Conservation (phyloP, 1,284 basidiomycete genomes). For the Ganoderma sinense region DNA sequence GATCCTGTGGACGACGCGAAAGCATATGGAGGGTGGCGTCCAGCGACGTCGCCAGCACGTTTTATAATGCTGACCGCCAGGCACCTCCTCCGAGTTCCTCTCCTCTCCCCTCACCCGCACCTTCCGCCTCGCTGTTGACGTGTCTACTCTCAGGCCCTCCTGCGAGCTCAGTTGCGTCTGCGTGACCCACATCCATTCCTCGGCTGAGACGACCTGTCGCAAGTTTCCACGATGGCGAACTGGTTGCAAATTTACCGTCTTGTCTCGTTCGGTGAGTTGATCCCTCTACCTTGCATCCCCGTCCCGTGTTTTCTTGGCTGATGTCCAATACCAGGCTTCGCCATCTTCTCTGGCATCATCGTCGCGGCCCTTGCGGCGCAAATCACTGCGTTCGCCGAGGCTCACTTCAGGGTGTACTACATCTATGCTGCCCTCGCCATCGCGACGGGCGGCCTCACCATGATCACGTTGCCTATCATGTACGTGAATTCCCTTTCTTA, state of each 20-base stretch:
- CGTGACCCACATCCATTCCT: background rate
- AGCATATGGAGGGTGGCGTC: background rate
- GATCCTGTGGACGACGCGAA: background rate
- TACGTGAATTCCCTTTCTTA: conserved; percentile 10
- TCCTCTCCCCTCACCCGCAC: background rate
- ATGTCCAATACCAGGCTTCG: conserved; percentile 13
- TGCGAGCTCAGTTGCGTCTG: background rate
- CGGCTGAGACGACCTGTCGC: background rate
- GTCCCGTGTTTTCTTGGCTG: background rate
- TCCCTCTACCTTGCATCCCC: background rate
- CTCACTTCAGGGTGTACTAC: conserved; percentile 24
- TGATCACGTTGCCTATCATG: conserved; percentile 36
- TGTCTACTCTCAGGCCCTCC: background rate
- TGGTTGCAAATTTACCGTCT: conserved; percentile 28
- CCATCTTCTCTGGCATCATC: conserved; percentile 28
- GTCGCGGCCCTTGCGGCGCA: conserved; percentile 32
- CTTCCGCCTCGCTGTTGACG: background rate
- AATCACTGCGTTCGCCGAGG: conserved; percentile 26
- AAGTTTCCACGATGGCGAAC: conserved; percentile 2
- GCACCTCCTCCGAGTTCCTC: background rate
- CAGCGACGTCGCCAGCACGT: background rate
- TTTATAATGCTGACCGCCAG: conserved; percentile 3
- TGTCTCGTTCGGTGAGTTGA: conserved; percentile 16
- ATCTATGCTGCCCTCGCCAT: conserved; percentile 32
- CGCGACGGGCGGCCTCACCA: conserved; percentile 32